These are phyloP conservation scores for Hansenula lynferdii DNA, from an alignment of 1,139 yeast genomes.

Conservation along the genomic window DNA sequence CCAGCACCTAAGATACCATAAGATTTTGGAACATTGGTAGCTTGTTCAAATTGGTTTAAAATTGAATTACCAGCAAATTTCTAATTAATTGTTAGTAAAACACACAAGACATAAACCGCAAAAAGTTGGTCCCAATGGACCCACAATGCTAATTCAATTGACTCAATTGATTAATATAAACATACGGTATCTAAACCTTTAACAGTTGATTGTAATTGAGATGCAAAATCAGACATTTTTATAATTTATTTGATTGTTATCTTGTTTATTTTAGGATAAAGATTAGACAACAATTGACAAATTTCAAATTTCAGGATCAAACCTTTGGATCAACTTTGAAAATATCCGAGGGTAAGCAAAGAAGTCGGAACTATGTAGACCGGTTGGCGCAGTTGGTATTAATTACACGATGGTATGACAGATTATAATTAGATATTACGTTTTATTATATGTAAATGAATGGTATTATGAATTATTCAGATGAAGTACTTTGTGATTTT, in stretches of 20 bases:
- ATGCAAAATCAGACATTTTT: constrained; percentile 21
- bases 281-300: background rate
- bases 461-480: background rate
- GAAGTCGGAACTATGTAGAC: no score
- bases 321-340: no score
- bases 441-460: no score
- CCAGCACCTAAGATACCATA: constrained; percentile 70
- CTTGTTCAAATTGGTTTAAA: constrained; percentile 39
- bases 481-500: background rate
- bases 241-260: background rate
- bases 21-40: constrained; percentile 77
- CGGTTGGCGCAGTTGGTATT: no score
- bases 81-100: constrained; percentile 25
- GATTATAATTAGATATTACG: no score
- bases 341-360: no score
- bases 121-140: no score
- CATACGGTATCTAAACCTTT: constrained; percentile 21
- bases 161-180: background rate
- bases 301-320: background rate
- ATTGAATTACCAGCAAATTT: constrained; percentile 44
- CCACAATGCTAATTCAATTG: no score
- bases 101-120: no score
- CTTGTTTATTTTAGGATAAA: background rate
- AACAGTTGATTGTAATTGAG: constrained; percentile 21
- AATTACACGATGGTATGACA: no score